A percentile compares a stretch with the other conserved stretches of the same genome.
Conservation (phyloP, 306 rosid species). For the Citrullus mucosospermus region DNA sequence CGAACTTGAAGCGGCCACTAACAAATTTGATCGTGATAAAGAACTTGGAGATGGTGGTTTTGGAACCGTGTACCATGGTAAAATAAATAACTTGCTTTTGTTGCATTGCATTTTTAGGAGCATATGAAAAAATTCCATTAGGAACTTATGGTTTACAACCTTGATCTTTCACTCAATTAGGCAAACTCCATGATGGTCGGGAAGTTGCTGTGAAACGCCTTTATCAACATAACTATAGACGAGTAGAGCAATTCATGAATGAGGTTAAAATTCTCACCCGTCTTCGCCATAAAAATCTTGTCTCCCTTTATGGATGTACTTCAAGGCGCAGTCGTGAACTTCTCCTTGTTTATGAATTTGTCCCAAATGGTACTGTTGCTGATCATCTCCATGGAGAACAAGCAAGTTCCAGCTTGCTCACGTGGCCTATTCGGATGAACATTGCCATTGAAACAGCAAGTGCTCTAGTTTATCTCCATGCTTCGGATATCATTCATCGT, state of each 20-base stretch:
- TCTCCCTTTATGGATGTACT: constrained; percentile 68
- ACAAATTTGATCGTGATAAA: constrained; percentile 26
- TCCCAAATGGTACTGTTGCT: constrained; percentile 63
- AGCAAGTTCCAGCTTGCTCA: constrained; percentile 20
- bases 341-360: constrained; percentile 61
- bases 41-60: constrained; percentile 65
- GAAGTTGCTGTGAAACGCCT: constrained; percentile 76
- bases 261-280: constrained; percentile 52
- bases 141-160: background rate
- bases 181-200: constrained; percentile 60
- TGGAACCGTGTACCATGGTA: constrained; percentile 54
- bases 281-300: constrained; percentile 48
- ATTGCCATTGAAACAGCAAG: constrained; percentile 59
- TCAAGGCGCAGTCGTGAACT: constrained; percentile 47
- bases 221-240: constrained; percentile 39
- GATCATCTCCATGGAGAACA: constrained; percentile 57
- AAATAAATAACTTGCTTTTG: background rate
- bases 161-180: constrained; percentile 22
- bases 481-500: constrained; percentile 57
- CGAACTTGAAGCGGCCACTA: constrained; percentile 51
- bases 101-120: background rate
- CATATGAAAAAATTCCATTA: background rate
- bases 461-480: constrained; percentile 63
- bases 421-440: constrained; percentile 49
- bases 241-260: constrained; percentile 45